Conservation (phyloP, 2,329 filamentous ascomycete species). For the Hawksworthiomyces lignivorus region DNA sequence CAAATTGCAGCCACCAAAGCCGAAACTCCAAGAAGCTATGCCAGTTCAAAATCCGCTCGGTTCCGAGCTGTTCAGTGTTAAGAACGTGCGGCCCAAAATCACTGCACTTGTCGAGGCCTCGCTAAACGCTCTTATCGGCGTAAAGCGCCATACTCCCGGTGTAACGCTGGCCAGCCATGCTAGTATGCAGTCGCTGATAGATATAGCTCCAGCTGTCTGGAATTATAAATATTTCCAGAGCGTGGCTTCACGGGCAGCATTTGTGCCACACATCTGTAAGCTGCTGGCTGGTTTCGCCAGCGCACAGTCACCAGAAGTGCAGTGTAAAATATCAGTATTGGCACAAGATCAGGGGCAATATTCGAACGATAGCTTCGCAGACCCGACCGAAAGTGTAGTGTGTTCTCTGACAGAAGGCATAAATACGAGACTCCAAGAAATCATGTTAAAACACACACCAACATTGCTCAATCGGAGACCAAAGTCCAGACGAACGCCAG, state of each 20-base stretch:
- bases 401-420: no score
- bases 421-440: no score
- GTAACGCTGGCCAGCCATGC: constrained; percentile 1
- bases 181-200: constrained; percentile 8
- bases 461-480: no score
- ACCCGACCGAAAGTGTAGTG: no score
- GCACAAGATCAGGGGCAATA: no score
- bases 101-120: constrained; percentile 4
- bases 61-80: background rate
- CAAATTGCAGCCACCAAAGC: no score
- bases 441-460: no score
- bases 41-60: no score
- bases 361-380: no score
- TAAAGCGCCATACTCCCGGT: constrained; percentile 3
- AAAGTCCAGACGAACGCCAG: no score
- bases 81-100: background rate
- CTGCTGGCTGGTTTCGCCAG: constrained; percentile 9
- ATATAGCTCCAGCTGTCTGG: constrained; percentile 17
- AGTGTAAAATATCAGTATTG: constrained; percentile 7
- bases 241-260: constrained; percentile 1
- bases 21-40: no score
- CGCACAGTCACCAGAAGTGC: constrained; percentile 12
- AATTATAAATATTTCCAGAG: constrained; percentile 13
- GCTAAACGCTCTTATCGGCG: constrained; percentile 8
- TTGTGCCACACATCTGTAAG: constrained; percentile 9